Evolutionary conservation across 139 green algal species (phyloP).

Genomic region (Coccomyxa sp.): DNA sequence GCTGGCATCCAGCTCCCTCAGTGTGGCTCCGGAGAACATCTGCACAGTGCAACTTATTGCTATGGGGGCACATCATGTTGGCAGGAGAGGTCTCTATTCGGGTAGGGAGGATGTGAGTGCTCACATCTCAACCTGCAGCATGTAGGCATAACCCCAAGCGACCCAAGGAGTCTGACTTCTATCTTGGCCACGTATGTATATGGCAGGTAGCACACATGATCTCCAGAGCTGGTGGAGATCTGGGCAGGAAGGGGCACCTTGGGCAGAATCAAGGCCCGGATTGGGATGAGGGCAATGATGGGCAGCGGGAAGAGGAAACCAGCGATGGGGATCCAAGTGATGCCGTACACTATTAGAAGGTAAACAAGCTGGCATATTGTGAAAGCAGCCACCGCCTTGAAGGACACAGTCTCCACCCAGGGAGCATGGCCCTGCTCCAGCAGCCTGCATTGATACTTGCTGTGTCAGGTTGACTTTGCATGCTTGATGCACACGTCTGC

Average conservation of each 20-base stretch:
- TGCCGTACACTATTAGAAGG: slow-evolving; percentile 44
- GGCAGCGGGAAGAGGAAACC: slow-evolving; percentile 74
- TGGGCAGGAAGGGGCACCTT: too few relatives aligned
- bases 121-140: neutral
- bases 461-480: neutral
- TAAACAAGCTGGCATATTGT: slow-evolving; percentile 60
- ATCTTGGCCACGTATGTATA: too few relatives aligned
- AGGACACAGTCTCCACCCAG: slow-evolving; percentile 67
- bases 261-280: slow-evolving; percentile 65
- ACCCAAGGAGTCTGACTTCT: too few relatives aligned
- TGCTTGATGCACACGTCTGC: neutral
- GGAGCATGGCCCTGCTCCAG: slow-evolving; percentile 45
- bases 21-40: slow-evolving; percentile 38
- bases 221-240: too few relatives aligned
- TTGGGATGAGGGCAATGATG: slow-evolving; percentile 79
- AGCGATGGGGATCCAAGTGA: slow-evolving; percentile 55
- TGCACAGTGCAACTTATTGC: neutral
- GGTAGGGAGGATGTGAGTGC: neutral
- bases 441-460: slow-evolving; percentile 12
- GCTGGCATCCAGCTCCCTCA: slow-evolving; percentile 60
- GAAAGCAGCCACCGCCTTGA: slow-evolving; percentile 57
- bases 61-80: neutral
- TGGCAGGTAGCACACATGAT: too few relatives aligned
- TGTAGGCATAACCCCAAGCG: neutral
- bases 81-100: neutral